Conservation (phyloP, 495 filamentous ascomycete species). For the Penicillium mononematosum region DNA sequence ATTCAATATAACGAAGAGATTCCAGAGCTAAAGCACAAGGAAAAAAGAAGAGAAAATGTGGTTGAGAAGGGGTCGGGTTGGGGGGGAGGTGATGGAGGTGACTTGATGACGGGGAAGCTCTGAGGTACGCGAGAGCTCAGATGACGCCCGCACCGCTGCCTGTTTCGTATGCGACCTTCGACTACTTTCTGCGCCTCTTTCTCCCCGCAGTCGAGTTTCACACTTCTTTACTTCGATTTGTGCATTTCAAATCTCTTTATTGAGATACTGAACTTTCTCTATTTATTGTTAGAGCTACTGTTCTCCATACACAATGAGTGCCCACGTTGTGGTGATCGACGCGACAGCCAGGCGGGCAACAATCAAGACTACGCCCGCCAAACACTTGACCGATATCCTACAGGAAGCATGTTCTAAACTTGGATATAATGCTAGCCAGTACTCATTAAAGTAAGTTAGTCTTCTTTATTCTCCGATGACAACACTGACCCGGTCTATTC, state of each 20-base stretch:
- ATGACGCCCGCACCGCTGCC: conserved; percentile 51
- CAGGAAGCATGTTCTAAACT: conserved; percentile 83
- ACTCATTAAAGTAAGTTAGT: conserved; percentile 70
- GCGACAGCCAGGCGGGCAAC: conserved; percentile 66
- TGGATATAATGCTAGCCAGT: conserved; percentile 66
- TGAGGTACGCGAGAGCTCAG: conserved; percentile 38
- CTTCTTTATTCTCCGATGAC: neutral
- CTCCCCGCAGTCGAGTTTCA: conserved; percentile 12
- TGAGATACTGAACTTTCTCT: neutral
- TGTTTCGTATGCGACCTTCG: conserved; percentile 30
- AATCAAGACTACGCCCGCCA: conserved; percentile 81
- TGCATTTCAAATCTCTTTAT: neutral
- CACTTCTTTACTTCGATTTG: neutral
- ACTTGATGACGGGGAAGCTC: conserved; percentile 35
- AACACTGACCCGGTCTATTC: conserved; percentile 16
- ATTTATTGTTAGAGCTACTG: neutral
- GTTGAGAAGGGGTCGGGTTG: conserved; percentile 18
- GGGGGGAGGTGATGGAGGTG: conserved; percentile 31
- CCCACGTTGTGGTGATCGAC: conserved; percentile 86
- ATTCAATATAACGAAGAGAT: conserved; percentile 8
- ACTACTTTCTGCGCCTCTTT: conserved; percentile 28
- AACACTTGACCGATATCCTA: conserved; percentile 76
- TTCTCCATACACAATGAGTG: conserved; percentile 59
- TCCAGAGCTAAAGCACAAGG: conserved; percentile 19
- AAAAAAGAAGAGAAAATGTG: conserved; percentile 8